Base-by-base conservation (phyloP, 495 filamentous ascomycete genomes). In the Trichoderma orchidacearum region DNA sequence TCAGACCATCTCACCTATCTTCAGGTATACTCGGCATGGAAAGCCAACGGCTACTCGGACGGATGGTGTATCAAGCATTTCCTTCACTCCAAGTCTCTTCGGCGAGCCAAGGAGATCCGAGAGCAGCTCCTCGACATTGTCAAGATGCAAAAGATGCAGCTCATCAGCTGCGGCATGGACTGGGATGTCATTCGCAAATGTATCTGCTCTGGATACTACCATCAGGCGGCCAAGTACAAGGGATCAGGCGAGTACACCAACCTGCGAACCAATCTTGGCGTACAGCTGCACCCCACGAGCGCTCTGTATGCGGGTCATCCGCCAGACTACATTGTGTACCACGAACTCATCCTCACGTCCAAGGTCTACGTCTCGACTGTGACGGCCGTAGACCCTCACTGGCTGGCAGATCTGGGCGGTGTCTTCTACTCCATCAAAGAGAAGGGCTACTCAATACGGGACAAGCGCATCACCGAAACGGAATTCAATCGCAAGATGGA, bases 351-450 rank as follows among this genome's bases (percentile, higher is more conserved):
- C 61, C 80, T 97, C 48, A 99, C 94, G 0, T 87, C 83, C 53
- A 96, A 95, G 66, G 94, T 97, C 71, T 99, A 97, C 74, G 97
- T 99, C 92, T 92, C 86, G 3, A 95, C 88, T 2, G 94, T 99
- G 29, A 99, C 94, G 5, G 81, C 90, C 0, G 93, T 99, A 3
- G 94, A 99, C 68, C 92, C 94, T 51, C 89, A 95, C 63, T 99
- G 94, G 94, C 83, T 99, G 62, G 94, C 94, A 15, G 93, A 99
- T 64, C 79, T 99, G 21, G 94, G 94, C 21, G 94, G 90, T n/a
- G 94, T 99, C 25, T 99, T 97, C 71, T 99, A 97, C 72, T 90
- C 86, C 12, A 82, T 97, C 66, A 96, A 96, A 71, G 92, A 97
- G 73, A 99, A 99, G 68, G 91, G 91, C 12, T 99, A 93, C 67